phyloP scores from a whole-genome alignment of 139 green algal species.

The Astrephomene gubernaculifera region DNA sequence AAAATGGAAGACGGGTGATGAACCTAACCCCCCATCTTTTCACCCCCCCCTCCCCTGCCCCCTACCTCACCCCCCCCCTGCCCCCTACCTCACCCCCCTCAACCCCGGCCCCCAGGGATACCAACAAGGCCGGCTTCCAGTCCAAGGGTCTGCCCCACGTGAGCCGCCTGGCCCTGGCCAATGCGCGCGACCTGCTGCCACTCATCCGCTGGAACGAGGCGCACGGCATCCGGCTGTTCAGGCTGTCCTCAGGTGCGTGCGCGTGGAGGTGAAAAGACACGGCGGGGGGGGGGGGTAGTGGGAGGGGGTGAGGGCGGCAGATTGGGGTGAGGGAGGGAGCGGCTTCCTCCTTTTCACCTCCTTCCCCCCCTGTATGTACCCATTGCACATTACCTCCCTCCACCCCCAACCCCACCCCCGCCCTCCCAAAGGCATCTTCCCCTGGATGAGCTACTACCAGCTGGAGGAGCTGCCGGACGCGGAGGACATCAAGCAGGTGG shows the following conservation, averaged over 20 bases:
- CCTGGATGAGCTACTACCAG: constrained; percentile 67
- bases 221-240: constrained; percentile 77
- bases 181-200: constrained; percentile 60
- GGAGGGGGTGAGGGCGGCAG: neutral
- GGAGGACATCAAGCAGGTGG: constrained; percentile 60
- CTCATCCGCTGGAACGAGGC: constrained; percentile 74
- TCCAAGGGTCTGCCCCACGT: constrained; percentile 64
- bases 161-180: constrained; percentile 67
- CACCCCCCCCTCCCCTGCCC: neutral
- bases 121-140: constrained; percentile 48
- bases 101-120: neutral
- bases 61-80: neutral
- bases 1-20: too few relatives aligned
- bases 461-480: constrained; percentile 71
- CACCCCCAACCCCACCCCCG: neutral
- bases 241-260: constrained; percentile 47
- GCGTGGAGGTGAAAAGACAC: too few relatives aligned
- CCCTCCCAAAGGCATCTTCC: constrained; percentile 54
- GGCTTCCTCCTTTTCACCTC: too few relatives aligned
- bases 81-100: neutral
- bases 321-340: neutral
- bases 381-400: too few relatives aligned
- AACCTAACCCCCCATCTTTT: too few relatives aligned
- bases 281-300: neutral
- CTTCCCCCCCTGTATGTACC: too few relatives aligned